Base-by-base conservation (phyloP, 768 basidiomycete genomes). In the Trametes meyenii region DNA sequence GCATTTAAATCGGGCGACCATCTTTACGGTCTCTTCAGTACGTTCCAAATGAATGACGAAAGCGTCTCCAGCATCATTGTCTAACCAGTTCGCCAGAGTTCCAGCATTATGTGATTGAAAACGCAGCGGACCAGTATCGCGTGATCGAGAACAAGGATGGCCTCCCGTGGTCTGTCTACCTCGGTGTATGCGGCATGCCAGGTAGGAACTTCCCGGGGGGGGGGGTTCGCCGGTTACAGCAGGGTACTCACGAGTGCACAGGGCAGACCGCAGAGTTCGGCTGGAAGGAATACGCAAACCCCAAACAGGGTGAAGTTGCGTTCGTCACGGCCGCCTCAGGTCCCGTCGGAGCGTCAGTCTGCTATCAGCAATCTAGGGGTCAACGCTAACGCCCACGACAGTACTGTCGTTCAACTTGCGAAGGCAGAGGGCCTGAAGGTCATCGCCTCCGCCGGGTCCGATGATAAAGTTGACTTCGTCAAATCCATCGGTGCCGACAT, bases 391-490 rank as follows among this genome's bases (percentile, higher is more conserved):
- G 8, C 58, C 3, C 26, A 1, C 0, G 24, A 11, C 43, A 67
- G 66, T 3, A 67, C 64, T 12, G 78, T 80, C 50, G 70, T 76
- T 35, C 79, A 81, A 68, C 65, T 81, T n/a, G 79, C 80, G 29
- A 79, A 80, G 62, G 64, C 63, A 0, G 70, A 74, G 0, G 81
- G 81, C 0, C 61, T 78, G 42, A 87, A 85, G 66, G 89, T 91
- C 42, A 87, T 92, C 50, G 86, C 82, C 0, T 88, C 85, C 0
- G 85, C 87, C 0, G 88, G 90, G 1, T 82, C 83, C 0, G 87
- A 90, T n/a, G 85, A 88, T 53, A 91, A 92, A 71, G 86, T 91
- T 7, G 70, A 76, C 5, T 88, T 81, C 67, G 52, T 88, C 72
- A 79, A 79, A 50, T 78, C 79, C 3, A 66, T 88, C n/a, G 89